These are phyloP conservation scores for Suillus ampliporus DNA, from an alignment of 768 basidiomycete genomes.

Conservation along the genomic window DNA sequence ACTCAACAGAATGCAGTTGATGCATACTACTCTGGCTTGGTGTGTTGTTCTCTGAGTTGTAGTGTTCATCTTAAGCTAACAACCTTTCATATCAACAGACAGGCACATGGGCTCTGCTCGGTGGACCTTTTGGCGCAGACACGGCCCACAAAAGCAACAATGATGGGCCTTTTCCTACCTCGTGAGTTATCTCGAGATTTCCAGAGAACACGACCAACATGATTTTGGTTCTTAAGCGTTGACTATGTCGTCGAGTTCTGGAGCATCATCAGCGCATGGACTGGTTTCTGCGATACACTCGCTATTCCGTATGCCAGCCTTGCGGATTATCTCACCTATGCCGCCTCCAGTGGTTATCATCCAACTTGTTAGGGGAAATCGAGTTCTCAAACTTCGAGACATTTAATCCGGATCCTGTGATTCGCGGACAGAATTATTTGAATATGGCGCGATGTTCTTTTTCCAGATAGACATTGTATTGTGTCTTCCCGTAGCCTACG, in stretches of 20 bases:
- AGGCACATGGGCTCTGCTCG: constrained; percentile 16
- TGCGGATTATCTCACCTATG: constrained; percentile 29
- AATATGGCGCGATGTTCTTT: background rate
- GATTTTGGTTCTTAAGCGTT: constrained; percentile 11
- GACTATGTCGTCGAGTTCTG: constrained; percentile 30
- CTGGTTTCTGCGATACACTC: constrained; percentile 25
- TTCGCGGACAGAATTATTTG: background rate
- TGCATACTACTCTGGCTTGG: constrained; percentile 27
- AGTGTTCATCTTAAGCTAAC: background rate
- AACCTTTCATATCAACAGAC: constrained; percentile 18
- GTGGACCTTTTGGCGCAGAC: constrained; percentile 15
- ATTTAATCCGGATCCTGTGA: background rate
- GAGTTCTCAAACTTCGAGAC: background rate
- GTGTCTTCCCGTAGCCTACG: background rate
- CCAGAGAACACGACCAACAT: background rate
- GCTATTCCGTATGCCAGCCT: constrained; percentile 29
- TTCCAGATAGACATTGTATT: background rate
- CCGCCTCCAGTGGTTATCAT: constrained; percentile 21
- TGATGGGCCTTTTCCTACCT: constrained; percentile 28
- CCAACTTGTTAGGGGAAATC: constrained; percentile 20
- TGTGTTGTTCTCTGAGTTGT: constrained; percentile 8
- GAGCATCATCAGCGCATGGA: constrained; percentile 29
- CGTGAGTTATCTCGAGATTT: constrained; percentile 10
- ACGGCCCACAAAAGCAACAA: constrained; percentile 13
- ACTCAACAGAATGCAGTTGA: constrained; percentile 27